These are phyloP conservation scores for Pleurotus giganteus DNA, from an alignment of 768 basidiomycete species.

Conservation along the genomic window DNA sequence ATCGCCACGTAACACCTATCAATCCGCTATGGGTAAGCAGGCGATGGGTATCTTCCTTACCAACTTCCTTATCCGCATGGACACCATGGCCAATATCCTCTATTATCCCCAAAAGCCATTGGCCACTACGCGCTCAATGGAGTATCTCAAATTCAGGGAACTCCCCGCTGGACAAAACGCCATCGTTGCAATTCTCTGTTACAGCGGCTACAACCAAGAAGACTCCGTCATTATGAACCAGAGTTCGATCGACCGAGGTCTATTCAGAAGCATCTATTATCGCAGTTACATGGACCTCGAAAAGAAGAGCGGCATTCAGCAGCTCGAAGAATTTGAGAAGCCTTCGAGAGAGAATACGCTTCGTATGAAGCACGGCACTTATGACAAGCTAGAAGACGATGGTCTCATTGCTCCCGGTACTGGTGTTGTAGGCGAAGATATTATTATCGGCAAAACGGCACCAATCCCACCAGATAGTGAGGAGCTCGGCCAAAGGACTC, in stretches of 20 bases:
- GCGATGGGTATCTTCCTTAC: slow-evolving; percentile 99
- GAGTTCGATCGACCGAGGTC: slow-evolving; percentile 94
- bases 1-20: slow-evolving; percentile 99
- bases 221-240: slow-evolving; percentile 99
- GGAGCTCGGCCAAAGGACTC: slow-evolving; percentile 94
- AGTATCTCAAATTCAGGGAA: slow-evolving; percentile 98
- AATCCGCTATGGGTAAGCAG: slow-evolving; percentile 99
- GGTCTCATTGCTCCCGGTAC: slow-evolving; percentile 96
- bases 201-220: slow-evolving; percentile 99
- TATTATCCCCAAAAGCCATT: slow-evolving; percentile 99
- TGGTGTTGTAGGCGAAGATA: slow-evolving; percentile 94
- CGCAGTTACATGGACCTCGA: slow-evolving; percentile 98
- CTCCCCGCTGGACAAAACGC: slow-evolving; percentile 99
- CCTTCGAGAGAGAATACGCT: slow-evolving; percentile 91
- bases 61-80: slow-evolving; percentile 98
- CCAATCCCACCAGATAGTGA: slow-evolving; percentile 96
- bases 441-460: slow-evolving; percentile 98
- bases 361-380: slow-evolving; percentile 96
- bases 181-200: slow-evolving; percentile 96
- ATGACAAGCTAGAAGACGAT: slow-evolving; percentile 97
- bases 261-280: slow-evolving; percentile 99
- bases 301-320: slow-evolving; percentile 91
- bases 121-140: slow-evolving; percentile 98
- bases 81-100: slow-evolving; percentile 99
- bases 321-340: slow-evolving; percentile 95